Evolutionary conservation across 192 early-diverging fungal species (phyloP).

Genomic region (Backusella morwellensis): DNA sequence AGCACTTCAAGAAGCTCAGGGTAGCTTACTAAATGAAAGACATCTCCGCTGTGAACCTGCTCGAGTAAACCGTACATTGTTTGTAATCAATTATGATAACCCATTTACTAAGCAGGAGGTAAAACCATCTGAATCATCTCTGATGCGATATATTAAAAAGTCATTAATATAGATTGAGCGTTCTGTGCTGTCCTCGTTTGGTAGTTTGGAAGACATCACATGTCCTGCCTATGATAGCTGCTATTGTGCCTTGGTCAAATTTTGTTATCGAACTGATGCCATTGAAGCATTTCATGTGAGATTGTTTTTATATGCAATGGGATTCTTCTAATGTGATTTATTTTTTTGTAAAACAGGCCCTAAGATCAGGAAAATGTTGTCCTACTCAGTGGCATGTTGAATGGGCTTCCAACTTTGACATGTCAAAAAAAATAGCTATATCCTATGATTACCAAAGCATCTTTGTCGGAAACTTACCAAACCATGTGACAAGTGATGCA

Average conservation of each 20-base stretch:
- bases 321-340: no score
- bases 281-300: constrained; percentile 61
- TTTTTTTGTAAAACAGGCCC: background rate
- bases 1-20: constrained; percentile 64
- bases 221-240: constrained; percentile 40
- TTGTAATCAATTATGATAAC: constrained; percentile 46
- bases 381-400: constrained; percentile 50
- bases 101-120: constrained; percentile 43
- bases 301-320: background rate
- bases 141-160: background rate
- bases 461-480: constrained; percentile 63
- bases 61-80: constrained; percentile 72
- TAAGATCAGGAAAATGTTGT: background rate
- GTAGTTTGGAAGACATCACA: constrained; percentile 65
- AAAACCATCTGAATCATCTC: background rate
- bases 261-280: constrained; percentile 68
- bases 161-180: constrained; percentile 28
- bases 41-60: constrained; percentile 76
- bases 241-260: constrained; percentile 64
- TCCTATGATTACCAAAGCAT: constrained; percentile 54
- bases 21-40: constrained; percentile 64
- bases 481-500: constrained; percentile 38
- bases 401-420: constrained; percentile 55
- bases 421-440: background rate
- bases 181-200: constrained; percentile 46